These are phyloP conservation scores for Kuraishia borneana DNA, from an alignment of 805 yeast species.

Conservation along the genomic window DNA sequence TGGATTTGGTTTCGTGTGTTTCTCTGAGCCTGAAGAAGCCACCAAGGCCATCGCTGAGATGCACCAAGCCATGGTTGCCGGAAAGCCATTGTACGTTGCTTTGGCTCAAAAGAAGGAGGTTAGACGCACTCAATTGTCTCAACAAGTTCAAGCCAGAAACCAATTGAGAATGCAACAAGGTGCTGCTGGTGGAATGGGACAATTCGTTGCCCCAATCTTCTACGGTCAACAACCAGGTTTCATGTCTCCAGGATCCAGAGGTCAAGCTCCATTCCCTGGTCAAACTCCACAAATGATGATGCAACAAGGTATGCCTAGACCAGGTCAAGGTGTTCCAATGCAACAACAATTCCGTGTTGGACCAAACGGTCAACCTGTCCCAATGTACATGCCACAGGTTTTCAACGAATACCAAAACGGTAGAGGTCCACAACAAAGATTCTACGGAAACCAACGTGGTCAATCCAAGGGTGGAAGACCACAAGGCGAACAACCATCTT, in stretches of 20 bases:
- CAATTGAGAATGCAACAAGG: slow-evolving; percentile 98
- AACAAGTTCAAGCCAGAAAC: slow-evolving; percentile 96
- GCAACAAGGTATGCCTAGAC: slow-evolving; percentile 55
- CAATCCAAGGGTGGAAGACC: slow-evolving; percentile 21
- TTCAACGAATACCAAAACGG: slow-evolving; percentile 51
- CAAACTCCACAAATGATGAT: slow-evolving; percentile 66
- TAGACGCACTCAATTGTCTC: slow-evolving; percentile 93
- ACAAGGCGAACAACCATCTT: slow-evolving; percentile 17
- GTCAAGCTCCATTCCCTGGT: slow-evolving; percentile 56
- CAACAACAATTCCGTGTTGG: slow-evolving; percentile 65
- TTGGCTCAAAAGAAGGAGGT: slow-evolving; percentile 98
- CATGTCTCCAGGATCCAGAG: slow-evolving; percentile 69
- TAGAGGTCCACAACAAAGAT: slow-evolving; percentile 27
- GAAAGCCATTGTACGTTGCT: slow-evolving; percentile 96
- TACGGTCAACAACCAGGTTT: slow-evolving; percentile 79
- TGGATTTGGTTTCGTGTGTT: slow-evolving; percentile 98
- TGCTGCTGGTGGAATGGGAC: slow-evolving; percentile 81
- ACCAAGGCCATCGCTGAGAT: slow-evolving; percentile 96
- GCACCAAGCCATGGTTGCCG: slow-evolving; percentile 92
- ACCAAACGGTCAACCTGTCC: slow-evolving; percentile 77
- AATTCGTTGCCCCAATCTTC: slow-evolving; percentile 79
- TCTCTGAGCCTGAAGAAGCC: slow-evolving; percentile 97
- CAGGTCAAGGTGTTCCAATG: slow-evolving; percentile 38
- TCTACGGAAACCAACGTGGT: slow-evolving; percentile 31
- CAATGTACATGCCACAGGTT: slow-evolving; percentile 79